Conservation (phyloP, 345 rosid genomes). For the Cardamine resedifolia region DNA sequence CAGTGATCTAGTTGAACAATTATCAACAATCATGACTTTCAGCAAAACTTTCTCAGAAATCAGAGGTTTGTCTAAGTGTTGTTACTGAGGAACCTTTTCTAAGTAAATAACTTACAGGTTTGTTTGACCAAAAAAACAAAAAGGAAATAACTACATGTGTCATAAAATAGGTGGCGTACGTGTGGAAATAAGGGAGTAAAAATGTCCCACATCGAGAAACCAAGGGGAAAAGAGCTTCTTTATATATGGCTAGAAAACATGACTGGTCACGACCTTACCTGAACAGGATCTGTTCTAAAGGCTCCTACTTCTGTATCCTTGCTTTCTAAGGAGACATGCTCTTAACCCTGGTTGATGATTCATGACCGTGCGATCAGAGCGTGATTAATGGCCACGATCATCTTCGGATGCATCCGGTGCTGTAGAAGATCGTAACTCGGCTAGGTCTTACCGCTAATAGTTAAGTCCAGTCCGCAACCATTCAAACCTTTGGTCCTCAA, state of each 20-base stretch:
- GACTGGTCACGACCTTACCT: constrained; percentile 25
- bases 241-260: background rate
- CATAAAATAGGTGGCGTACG: too few relatives aligned
- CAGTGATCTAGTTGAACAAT: too few relatives aligned
- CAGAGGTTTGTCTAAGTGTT: too few relatives aligned
- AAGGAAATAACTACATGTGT: background rate
- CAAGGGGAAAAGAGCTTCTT: accelerated
- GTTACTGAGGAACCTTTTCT: background rate
- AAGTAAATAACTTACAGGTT: too few relatives aligned
- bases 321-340: constrained; percentile 30
- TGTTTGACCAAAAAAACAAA: too few relatives aligned
- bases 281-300: constrained; percentile 30
- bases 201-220: constrained; percentile 19
- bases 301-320: constrained; percentile 23
- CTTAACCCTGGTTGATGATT: constrained; percentile 15
- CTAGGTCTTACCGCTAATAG: background rate
- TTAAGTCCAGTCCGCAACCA: too few relatives aligned
- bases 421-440: constrained; percentile 37
- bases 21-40: too few relatives aligned
- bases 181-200: background rate
- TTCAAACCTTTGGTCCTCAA: background rate
- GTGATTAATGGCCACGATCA: constrained; percentile 34
- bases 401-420: background rate
- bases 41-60: too few relatives aligned
- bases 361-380: constrained; percentile 26